A percentile compares a stretch with the other conserved stretches of the same genome.
These are phyloP conservation scores for Alternaria arbusti DNA, from an alignment of 2,329 filamentous ascomycete genomes.

Conservation along the genomic window DNA sequence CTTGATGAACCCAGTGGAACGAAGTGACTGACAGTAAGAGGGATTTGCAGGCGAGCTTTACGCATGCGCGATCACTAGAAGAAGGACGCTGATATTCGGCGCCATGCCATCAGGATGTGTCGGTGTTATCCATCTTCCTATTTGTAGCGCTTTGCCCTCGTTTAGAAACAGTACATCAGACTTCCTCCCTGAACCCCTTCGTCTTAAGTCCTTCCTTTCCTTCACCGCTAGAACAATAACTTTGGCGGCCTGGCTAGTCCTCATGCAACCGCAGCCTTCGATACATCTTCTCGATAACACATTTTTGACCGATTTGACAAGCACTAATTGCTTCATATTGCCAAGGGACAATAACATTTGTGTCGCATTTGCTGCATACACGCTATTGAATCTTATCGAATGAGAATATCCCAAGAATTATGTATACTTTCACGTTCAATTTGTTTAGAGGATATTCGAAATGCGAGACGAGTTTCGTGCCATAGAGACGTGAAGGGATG, in stretches of 20 bases:
- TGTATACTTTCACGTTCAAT: not conserved
- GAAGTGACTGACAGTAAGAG: not conserved
- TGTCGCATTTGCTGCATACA: not conserved
- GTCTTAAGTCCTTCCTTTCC: not conserved
- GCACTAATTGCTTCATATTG: constrained; percentile 5
- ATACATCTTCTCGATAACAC: not conserved
- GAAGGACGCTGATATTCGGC: constrained; percentile 9
- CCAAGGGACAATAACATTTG: not conserved
- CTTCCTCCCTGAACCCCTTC: not conserved
- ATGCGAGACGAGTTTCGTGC: not conserved
- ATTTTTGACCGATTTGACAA: not conserved
- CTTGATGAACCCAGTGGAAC: not conserved
- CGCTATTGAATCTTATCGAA: rapidly evolving
- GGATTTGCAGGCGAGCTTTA: not conserved
- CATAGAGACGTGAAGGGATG: not conserved
- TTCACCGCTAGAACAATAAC: not conserved
- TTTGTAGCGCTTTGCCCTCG: not conserved
- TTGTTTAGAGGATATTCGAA: not conserved
- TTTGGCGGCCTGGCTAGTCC: not conserved
- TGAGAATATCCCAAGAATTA: not conserved
- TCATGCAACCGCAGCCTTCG: not conserved
- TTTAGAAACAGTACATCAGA: not conserved
- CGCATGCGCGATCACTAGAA: constrained; percentile 20
- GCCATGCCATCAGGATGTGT: not conserved
- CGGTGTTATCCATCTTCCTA: not conserved